Percentiles rank a stretch among this genome's conserved stretches.
phyloP scores from a whole-genome alignment of 495 filamentous ascomycete species.

The Trichoderma reesei region DNA sequence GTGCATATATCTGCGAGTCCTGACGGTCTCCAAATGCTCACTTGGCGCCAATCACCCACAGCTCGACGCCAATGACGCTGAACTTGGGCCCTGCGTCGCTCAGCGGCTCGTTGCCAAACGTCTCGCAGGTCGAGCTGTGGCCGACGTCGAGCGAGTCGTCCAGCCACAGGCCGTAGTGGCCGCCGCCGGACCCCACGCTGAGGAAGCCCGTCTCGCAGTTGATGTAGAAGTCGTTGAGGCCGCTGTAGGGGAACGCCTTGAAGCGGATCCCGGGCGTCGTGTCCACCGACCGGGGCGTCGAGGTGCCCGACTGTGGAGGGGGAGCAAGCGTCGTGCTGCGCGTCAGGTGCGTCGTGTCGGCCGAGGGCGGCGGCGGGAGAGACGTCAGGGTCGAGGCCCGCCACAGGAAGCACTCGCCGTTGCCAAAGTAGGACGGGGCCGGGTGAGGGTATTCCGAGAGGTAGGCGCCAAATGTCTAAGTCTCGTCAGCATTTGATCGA shows the following conservation, averaged over 20 bases:
- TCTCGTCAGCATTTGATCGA: not conserved
- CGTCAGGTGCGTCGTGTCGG: slow-evolving; percentile 57
- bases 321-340: slow-evolving; percentile 57
- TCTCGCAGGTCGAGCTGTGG: slow-evolving; percentile 68
- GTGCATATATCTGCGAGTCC: not conserved
- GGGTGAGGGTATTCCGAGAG: slow-evolving; percentile 79
- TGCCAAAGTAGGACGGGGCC: slow-evolving; percentile 80
- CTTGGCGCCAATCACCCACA: slow-evolving; percentile 65
- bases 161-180: slow-evolving; percentile 87
- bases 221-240: slow-evolving; percentile 93
- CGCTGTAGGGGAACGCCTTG: slow-evolving; percentile 94
- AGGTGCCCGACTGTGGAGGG: slow-evolving; percentile 23
- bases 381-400: slow-evolving; percentile 55
- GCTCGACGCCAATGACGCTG: slow-evolving; percentile 80
- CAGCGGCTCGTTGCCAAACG: slow-evolving; percentile 92
- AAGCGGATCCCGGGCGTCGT: slow-evolving; percentile 56
- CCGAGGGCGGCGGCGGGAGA: slow-evolving; percentile 64
- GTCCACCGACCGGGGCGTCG: slow-evolving; percentile 25
- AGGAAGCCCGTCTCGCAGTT: slow-evolving; percentile 82
- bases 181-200: slow-evolving; percentile 78
- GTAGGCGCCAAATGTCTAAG: slow-evolving; percentile 86
- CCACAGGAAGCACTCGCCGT: slow-evolving; percentile 97
- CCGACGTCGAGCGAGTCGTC: slow-evolving; percentile 82
- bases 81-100: slow-evolving; percentile 93
- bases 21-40: not conserved